A percentile compares a stretch with the other conserved stretches of the same genome.
These are phyloP conservation scores for Excoecaria cochinchinensis DNA, from an alignment of 345 rosid species.

Conservation along the genomic window DNA sequence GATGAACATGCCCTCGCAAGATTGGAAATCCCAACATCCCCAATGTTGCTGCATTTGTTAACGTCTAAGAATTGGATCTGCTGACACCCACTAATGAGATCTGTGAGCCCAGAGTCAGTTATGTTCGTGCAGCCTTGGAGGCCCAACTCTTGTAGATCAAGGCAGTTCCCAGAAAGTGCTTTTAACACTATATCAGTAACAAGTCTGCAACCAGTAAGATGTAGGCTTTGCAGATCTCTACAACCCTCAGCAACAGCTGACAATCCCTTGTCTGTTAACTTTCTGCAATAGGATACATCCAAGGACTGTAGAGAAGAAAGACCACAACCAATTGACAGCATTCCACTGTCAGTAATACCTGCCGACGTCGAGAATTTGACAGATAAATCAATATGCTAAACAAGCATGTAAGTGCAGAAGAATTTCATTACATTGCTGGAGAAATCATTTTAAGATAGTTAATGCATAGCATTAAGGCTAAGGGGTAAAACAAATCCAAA, in stretches of 20 bases:
- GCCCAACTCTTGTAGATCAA: conserved; percentile 54
- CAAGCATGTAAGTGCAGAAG: background rate
- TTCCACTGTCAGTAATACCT: conserved; percentile 81
- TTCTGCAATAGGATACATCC: conserved; percentile 84
- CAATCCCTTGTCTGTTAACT: conserved; percentile 80
- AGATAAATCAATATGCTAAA: conserved; percentile 7
- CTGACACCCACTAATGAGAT: conserved; percentile 68
- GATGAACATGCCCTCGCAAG: conserved; percentile 65
- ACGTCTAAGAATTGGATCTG: conserved; percentile 61
- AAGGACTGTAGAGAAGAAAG: conserved; percentile 72
- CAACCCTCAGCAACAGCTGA: conserved; percentile 78
- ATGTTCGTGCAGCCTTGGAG: conserved; percentile 76
- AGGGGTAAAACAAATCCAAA: background rate
- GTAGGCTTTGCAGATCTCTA: conserved; percentile 52
- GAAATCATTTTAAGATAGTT: background rate
- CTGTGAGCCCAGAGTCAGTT: conserved; percentile 61
- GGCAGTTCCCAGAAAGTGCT: conserved; percentile 61
- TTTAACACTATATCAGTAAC: conserved; percentile 50
- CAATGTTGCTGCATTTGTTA: conserved; percentile 77
- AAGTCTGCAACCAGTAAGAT: conserved; percentile 72
- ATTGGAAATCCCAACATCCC: conserved; percentile 61
- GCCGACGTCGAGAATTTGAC: conserved; percentile 17
- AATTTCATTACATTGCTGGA: background rate
- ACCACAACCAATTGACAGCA: conserved; percentile 62
- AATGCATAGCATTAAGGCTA: background rate